phyloP scores from a whole-genome alignment of 352 stramenopile genomes.

The Pythium rhizo-oryzae region DNA sequence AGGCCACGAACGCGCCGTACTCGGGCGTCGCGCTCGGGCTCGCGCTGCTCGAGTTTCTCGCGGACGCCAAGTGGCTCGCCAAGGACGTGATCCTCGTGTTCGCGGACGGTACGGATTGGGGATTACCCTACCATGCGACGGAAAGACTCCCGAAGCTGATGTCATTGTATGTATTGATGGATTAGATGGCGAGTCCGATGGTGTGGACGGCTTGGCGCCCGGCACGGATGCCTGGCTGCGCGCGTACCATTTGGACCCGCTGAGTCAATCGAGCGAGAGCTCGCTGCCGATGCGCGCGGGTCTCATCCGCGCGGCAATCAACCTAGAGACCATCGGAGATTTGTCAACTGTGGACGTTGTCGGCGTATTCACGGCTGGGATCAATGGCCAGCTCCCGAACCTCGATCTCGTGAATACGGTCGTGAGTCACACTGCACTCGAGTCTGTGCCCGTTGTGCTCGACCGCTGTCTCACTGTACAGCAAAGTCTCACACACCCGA shows the following conservation, averaged over 20 bases:
- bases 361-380: constrained; percentile 66
- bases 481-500: constrained; percentile 2
- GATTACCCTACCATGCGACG: background rate
- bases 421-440: constrained; percentile 46
- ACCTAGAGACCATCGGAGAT: constrained; percentile 54
- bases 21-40: constrained; percentile 64
- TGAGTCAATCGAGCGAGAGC: constrained; percentile 26
- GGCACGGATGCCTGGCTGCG: constrained; percentile 75
- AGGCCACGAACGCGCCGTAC: constrained; percentile 37
- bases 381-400: constrained; percentile 87
- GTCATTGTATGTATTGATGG: no score
- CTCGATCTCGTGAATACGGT: constrained; percentile 86
- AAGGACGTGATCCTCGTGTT: constrained; percentile 85
- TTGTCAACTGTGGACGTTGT: constrained; percentile 36
- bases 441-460: constrained; percentile 53
- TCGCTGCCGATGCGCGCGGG: constrained; percentile 67
- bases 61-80: constrained; percentile 69
- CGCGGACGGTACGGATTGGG: constrained; percentile 52
- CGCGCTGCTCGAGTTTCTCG: constrained; percentile 62
- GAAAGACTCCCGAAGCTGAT: no score
- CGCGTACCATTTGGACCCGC: constrained; percentile 68
- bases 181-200: constrained; percentile 62
- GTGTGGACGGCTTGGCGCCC: constrained; percentile 56
- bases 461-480: constrained; percentile 44
- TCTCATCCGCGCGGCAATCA: constrained; percentile 76